Base-by-base conservation (phyloP, 441 rosid species). In the Bocquillonia castaneifolia region DNA sequence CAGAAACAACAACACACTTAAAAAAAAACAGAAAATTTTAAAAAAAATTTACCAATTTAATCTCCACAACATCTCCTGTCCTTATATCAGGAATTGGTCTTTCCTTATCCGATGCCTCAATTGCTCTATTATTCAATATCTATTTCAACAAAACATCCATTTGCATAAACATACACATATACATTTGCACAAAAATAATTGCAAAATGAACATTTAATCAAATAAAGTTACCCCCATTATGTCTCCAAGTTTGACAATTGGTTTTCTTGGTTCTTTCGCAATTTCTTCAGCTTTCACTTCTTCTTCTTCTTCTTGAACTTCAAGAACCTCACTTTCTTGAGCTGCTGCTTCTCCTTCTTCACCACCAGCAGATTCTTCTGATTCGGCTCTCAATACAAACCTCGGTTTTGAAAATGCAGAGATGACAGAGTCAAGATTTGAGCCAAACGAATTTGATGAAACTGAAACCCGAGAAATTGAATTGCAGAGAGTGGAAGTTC, bases 1-100 rank as follows among this genome's bases (percentile, higher is more conserved):
- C 48, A 59, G 2, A n/a, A 18, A 48, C 17, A 32, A 2, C 18
- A 61, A 59, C 18, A 57, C 61, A 36, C 50, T 48, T 2, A n/a
- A n/a, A n/a, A n/a, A n/a, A n/a, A 23, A 67, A 56, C 9, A 28
- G 7, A 63, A 31, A 17, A 59, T 4, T 42, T 18, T 17, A 55
- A 45, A 63, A 55, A 51, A 50, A 78, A 52, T 3, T 5, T 85
- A 88, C 97, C 87, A 87, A 70, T 78, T 87, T 88, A 77, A 90
- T 87, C 76, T 84, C 81, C 31, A 88, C 81, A 34, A 93, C 50
- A 79, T 93, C 94, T 47, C 97, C 96, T 0, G 90, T 82, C 79
- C 97, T 90, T 31, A 85, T 61, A 68, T 90, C 96, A 12, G 92
- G 96, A 65, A 82, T 71, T 0, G 93, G 90, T 58, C 93, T 85